Base-by-base conservation (phyloP, 2,329 filamentous ascomycete genomes). In the Neonectria magnoliae region DNA sequence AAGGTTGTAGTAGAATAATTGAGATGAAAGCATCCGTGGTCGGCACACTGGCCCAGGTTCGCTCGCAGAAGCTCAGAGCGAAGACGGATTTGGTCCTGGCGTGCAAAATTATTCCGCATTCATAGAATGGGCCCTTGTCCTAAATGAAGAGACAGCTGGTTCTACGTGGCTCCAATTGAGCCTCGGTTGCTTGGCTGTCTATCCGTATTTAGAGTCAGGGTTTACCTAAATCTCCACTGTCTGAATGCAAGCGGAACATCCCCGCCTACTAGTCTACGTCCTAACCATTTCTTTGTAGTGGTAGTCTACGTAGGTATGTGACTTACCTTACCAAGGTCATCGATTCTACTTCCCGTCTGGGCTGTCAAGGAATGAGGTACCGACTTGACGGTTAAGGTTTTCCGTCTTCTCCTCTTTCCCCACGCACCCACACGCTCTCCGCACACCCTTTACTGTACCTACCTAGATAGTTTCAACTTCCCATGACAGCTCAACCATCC, bases 1-100 rank as follows among this genome's bases (percentile, higher is more conserved):
- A 16, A 55, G 51, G 13, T 45, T 66, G 45, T 66, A 60, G 16
- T 29, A 20, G 5, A 25, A 25, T 25, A 25, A 25, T 25, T 25
- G 25, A 25, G 25, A 25, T 25, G 25, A 25, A 25, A 25, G 25
- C 25, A 25, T 25, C 25, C 25, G 25, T 25, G 25, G 25, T 25
- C 25, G 25, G 20, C 8, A 42, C 29, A 3, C 16, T 31, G n/a
- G 7, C 36, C 22, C 22, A 3, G 14, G 10, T 10, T 5, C 16
- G n/a, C 11, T 1, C 38, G 38, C 9, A 42, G 9, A 11, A 18
- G 38, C 38, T 42, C 4, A 42, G 38, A 10, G 5, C 10, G 7
- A 42, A 9, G n/a, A 42, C n/a, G 18, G 5, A 42, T 5, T 3
- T 20, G 18, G 38, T 11, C n/a, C 5, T 10, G 4, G n/a, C 10